phyloP scores from a whole-genome alignment of 805 yeast genomes.

The Hanseniaspora jakobsenii region DNA sequence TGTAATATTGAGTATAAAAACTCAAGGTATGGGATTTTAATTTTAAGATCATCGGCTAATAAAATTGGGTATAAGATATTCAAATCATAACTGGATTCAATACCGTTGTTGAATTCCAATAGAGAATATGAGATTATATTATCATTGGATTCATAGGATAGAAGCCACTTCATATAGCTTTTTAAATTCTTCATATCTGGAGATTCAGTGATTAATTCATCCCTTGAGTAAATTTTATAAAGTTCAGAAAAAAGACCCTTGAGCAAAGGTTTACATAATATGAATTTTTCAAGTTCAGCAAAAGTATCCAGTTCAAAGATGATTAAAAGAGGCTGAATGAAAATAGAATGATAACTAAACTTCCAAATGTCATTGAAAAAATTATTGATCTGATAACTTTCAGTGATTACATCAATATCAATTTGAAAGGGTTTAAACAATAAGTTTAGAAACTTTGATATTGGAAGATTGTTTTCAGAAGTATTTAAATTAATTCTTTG shows the following conservation, averaged over 20 bases:
- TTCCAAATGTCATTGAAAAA: slow-evolving; percentile 66
- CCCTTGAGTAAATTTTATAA: slow-evolving; percentile 56
- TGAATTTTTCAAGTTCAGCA: slow-evolving; percentile 44
- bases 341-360: slow-evolving; percentile 63
- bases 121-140: slow-evolving; percentile 31
- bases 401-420: slow-evolving; percentile 27
- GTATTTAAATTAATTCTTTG: too few relatives aligned
- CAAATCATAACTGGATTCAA: slow-evolving; percentile 51
- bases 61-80: slow-evolving; percentile 74
- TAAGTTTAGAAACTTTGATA: too few relatives aligned
- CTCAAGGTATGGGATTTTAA: slow-evolving; percentile 83
- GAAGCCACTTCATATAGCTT: slow-evolving; percentile 36
- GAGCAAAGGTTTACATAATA: slow-evolving; percentile 73
- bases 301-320: slow-evolving; percentile 63
- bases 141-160: slow-evolving; percentile 31
- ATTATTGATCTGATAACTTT: too few relatives aligned
- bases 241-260: slow-evolving; percentile 71
- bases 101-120: slow-evolving; percentile 36
- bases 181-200: too few relatives aligned
- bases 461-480: too few relatives aligned
- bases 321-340: slow-evolving; percentile 65
- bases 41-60: slow-evolving; percentile 76
- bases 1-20: slow-evolving; percentile 69
- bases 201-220: too few relatives aligned
- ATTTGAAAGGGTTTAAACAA: slow-evolving; percentile 26